phyloP scores from a whole-genome alignment of 495 filamentous ascomycete genomes.

The Opeltia flavorubescens region DNA sequence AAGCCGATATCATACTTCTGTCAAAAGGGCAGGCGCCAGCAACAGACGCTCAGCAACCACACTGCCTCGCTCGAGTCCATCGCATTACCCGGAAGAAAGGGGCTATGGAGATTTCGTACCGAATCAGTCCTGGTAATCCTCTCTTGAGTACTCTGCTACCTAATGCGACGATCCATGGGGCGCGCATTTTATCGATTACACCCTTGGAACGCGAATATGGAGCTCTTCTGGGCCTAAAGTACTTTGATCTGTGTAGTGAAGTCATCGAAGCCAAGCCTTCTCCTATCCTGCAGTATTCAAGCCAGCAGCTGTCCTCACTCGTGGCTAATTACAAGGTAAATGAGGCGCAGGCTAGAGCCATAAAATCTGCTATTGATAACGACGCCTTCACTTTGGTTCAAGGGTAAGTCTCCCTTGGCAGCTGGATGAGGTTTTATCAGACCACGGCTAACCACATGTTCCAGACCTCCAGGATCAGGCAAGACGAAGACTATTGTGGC shows the following conservation, averaged over 20 bases:
- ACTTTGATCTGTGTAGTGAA: constrained; percentile 90
- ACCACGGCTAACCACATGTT: background rate
- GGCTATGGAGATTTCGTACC: constrained; percentile 68
- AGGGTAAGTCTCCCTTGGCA: constrained; percentile 37
- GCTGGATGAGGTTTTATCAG: background rate
- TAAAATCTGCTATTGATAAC: constrained; percentile 81
- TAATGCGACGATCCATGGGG: constrained; percentile 51
- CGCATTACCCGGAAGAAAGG: constrained; percentile 66
- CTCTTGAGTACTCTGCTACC: constrained; percentile 37
- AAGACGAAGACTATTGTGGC: constrained; percentile 98
- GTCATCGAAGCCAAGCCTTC: constrained; percentile 80
- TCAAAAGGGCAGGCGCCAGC: constrained; percentile 57
- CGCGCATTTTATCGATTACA: constrained; percentile 74
- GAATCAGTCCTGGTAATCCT: constrained; percentile 51
- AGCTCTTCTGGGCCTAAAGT: constrained; percentile 75
- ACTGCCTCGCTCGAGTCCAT: constrained; percentile 76
- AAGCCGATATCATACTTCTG: constrained; percentile 80
- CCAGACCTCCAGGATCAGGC: constrained; percentile 76
- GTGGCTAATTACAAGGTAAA: constrained; percentile 73
- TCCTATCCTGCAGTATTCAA: constrained; percentile 63
- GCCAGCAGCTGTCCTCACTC: constrained; percentile 50
- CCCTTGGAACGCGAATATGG: constrained; percentile 93
- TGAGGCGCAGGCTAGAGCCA: constrained; percentile 77
- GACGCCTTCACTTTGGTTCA: constrained; percentile 94
- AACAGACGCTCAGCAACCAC: constrained; percentile 44